Conservation (phyloP, 2,329 filamentous ascomycete species). For the Stemphylium beticola region DNA sequence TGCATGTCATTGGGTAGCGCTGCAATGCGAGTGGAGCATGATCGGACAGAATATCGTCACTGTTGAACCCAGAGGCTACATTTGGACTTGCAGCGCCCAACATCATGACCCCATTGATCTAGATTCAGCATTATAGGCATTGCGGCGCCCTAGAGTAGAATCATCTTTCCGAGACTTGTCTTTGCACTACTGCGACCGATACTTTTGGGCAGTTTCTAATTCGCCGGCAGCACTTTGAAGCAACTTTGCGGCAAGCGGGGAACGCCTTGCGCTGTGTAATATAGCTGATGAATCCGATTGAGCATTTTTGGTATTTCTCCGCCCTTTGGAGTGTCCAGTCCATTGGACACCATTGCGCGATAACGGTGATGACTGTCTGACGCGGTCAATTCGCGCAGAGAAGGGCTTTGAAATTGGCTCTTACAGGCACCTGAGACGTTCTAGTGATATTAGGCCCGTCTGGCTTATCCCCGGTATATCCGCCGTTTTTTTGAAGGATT, state of each 20-base stretch:
- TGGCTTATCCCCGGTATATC: slow-evolving; percentile 16
- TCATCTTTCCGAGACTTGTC: not conserved
- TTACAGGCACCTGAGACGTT: not conserved
- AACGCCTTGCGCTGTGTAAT: not conserved
- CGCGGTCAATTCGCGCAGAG: not conserved
- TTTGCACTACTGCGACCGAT: not conserved
- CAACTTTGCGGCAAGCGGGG: not conserved
- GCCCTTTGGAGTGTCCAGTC: not conserved
- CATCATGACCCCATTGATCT: not conserved
- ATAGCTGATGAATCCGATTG: not conserved
- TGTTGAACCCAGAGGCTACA: slow-evolving; percentile 2
- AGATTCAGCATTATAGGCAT: slow-evolving; percentile 1
- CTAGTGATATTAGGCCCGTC: not conserved
- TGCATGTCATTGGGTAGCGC: slow-evolving; percentile 25
- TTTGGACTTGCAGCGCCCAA: slow-evolving; percentile 9
- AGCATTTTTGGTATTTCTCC: not conserved
- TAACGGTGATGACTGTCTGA: not conserved
- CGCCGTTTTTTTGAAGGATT: not conserved
- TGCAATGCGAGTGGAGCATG: slow-evolving; percentile 11
- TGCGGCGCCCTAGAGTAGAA: not conserved
- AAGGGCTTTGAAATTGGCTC: slow-evolving; percentile 9
- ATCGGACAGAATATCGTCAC: slow-evolving; percentile 11
- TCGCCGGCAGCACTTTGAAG: not conserved
- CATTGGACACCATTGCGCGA: not conserved
- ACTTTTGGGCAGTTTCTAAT: not conserved